phyloP scores from a whole-genome alignment of 176 grass and related monocot genomes.

The Carex cristatella region DNA sequence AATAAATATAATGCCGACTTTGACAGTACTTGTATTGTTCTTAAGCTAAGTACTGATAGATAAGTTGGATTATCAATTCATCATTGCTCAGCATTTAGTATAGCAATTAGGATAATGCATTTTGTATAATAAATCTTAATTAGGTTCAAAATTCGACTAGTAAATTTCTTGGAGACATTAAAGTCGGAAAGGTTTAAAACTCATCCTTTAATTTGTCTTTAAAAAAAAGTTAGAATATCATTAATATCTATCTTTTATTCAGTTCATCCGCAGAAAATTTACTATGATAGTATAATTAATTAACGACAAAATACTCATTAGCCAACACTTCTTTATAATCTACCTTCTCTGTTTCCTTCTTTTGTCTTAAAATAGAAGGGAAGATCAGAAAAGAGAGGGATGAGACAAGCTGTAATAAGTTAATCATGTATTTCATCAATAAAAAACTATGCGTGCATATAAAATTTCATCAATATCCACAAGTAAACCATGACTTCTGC shows the following conservation, averaged over 20 bases:
- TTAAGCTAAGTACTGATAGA: background rate
- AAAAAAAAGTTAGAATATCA: background rate
- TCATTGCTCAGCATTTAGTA: too few species aligned
- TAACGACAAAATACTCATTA: background rate
- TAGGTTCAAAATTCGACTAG: too few species aligned
- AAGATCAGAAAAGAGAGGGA: background rate
- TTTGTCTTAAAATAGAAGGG: background rate
- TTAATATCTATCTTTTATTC: background rate
- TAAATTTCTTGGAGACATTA: too few species aligned
- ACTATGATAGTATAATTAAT: background rate
- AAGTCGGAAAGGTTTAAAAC: too few species aligned
- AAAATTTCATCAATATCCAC: too few species aligned
- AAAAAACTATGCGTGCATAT: too few species aligned
- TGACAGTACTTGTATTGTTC: background rate
- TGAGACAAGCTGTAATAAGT: background rate
- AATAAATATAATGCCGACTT: background rate
- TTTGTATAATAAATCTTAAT: too few species aligned
- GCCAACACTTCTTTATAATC: background rate
- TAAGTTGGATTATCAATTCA: too few species aligned
- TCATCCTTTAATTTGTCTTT: too few species aligned
- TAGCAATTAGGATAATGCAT: too few species aligned
- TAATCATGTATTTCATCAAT: too few species aligned
- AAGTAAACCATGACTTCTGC: too few species aligned
- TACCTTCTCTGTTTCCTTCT: background rate
- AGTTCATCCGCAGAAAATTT: background rate